A percentile compares a stretch with the other conserved stretches of the same genome.
Evolutionary conservation across 306 rosid species (phyloP).

Genomic region (Senna siamea): DNA sequence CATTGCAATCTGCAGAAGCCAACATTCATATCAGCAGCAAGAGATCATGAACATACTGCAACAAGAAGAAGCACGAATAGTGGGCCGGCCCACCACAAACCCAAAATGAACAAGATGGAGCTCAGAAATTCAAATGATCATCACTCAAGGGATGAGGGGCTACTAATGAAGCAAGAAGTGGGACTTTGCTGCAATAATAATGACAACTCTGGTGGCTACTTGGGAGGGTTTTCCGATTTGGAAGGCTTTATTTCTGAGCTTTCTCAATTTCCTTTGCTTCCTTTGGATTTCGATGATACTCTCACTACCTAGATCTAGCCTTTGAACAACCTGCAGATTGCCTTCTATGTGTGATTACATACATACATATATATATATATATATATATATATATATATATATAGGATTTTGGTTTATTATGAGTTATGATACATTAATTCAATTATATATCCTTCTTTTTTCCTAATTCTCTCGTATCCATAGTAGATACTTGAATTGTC

Average conservation of each 20-base stretch:
- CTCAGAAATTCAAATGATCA: slow-evolving; percentile 28
- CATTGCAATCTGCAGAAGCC: slow-evolving; percentile 36
- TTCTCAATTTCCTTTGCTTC: slow-evolving; percentile 60
- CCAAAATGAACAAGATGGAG: slow-evolving; percentile 42
- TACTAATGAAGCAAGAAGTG: slow-evolving; percentile 41
- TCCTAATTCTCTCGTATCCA: neutral
- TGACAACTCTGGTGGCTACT: slow-evolving; percentile 57
- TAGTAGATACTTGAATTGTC: too few relatives aligned
- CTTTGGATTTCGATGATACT: slow-evolving; percentile 58
- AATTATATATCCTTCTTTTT: neutral
- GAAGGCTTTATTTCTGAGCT: slow-evolving; percentile 79
- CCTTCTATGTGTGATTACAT: slow-evolving; percentile 3
- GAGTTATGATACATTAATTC: too few relatives aligned
- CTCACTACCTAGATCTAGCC: too few relatives aligned
- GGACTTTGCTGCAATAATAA: slow-evolving; percentile 43
- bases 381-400: neutral
- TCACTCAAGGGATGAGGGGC: slow-evolving; percentile 31
- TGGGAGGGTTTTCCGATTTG: slow-evolving; percentile 69
- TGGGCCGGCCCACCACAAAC: slow-evolving; percentile 8
- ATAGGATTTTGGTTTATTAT: too few relatives aligned
- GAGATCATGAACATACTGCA: slow-evolving; percentile 22
- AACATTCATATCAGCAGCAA: neutral
- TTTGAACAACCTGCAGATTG: too few relatives aligned
- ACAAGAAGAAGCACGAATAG: slow-evolving; percentile 31
- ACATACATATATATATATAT: neutral